Evolutionary conservation across 305 asterid genomes (phyloP), one percentile per base, ranked within the genome.

Genomic region (Salvia sclarea): DNA sequence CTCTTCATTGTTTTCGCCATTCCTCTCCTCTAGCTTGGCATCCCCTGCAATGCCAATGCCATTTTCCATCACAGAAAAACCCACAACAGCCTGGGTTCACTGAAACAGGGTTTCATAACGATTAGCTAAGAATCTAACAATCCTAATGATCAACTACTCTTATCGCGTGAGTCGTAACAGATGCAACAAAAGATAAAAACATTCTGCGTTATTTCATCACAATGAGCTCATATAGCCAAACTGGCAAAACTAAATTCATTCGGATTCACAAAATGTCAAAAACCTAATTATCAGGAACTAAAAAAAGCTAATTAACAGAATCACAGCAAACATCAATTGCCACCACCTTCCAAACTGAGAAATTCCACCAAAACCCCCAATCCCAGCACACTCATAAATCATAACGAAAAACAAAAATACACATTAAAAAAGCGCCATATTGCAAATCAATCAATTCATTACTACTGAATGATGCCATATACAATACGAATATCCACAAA

Each of bases 61-160:
- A 66, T 81, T 85, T 79, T 90, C 98, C 96, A 93, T 93, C 82
- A 69, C 74, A 70, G 75, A 72, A 72, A 18, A 78, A 53, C 64
- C 80, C 64, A 76, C 73, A 53, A 76, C 64, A 52, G 75, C 81
- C 86, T 76, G 66, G 58, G 66, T 75, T 64, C 80, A 75, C 82
- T 33, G 64, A 22, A 73, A 61, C 17, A 68, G 10, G 21, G 16
- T 20, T 20, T 22, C 14, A 60, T 6, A 59, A 40, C 16, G 56
- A 69, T 31, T 17, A 54, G 67, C 14, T 41, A 58, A 35, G 31
- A 17, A 57, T 13, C 14, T 41, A 58, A 35, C 21, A 17, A 57
- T 13, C 50, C 35, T 9, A 41, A n/a, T 10, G 20, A 41, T 22
- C 31, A 64, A 43, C 13, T 10, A 55, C 53, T 43, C 11, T 45